Conservation (phyloP, 805 yeast genomes). For the Jamesozyma spencerorum region DNA sequence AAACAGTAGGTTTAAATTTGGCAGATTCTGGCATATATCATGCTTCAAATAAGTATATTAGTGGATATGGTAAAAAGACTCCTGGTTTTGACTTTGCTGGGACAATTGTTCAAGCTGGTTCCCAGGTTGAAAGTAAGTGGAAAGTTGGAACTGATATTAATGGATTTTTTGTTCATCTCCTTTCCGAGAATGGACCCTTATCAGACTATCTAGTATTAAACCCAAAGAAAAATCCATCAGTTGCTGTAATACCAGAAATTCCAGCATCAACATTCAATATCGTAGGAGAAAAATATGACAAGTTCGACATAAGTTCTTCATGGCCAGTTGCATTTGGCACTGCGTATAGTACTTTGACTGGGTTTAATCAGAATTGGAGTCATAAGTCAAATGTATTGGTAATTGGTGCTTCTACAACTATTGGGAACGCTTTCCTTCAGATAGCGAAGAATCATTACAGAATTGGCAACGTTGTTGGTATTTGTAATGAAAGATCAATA, state of each 20-base stretch:
- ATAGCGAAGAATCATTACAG: slow-evolving; percentile 42
- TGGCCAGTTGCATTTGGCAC: slow-evolving; percentile 58
- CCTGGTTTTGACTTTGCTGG: slow-evolving; percentile 27
- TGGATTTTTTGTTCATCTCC: slow-evolving; percentile 20
- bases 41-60: slow-evolving; percentile 8
- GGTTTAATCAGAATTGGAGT: slow-evolving; percentile 26
- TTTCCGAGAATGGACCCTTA: slow-evolving; percentile 33
- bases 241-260: slow-evolving; percentile 30
- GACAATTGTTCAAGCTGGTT: slow-evolving; percentile 21
- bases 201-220: slow-evolving; percentile 39
- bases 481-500: slow-evolving; percentile 44
- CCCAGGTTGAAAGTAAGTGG: slow-evolving; percentile 5
- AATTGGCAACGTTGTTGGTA: slow-evolving; percentile 45
- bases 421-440: slow-evolving; percentile 49
- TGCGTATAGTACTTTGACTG: slow-evolving; percentile 37
- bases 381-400: slow-evolving; percentile 45
- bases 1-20: slow-evolving; percentile 29
- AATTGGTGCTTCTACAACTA: slow-evolving; percentile 68
- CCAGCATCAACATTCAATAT: slow-evolving; percentile 26
- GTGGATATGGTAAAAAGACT: slow-evolving; percentile 13
- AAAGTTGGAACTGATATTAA: slow-evolving; percentile 22
- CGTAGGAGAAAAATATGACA: slow-evolving; percentile 22
- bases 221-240: slow-evolving; percentile 14
- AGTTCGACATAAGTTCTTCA: slow-evolving; percentile 35
- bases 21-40: slow-evolving; percentile 17